These are phyloP conservation scores for Elsinoe arachidis DNA, from an alignment of 2,329 filamentous ascomycete species.

Conservation along the genomic window DNA sequence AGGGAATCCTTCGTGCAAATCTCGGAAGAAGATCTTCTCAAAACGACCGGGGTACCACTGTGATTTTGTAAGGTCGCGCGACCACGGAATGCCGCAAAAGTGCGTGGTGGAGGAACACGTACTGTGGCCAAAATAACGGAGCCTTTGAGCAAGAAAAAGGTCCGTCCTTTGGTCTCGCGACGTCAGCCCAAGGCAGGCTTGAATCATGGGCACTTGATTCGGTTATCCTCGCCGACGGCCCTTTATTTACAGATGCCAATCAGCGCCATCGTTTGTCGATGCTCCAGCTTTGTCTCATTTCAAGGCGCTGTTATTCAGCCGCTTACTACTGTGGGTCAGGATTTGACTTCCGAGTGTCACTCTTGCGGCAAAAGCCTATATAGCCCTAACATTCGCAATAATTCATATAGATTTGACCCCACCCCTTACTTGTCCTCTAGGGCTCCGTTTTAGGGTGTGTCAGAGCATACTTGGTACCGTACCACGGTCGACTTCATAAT, in stretches of 20 bases:
- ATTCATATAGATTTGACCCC: too few species aligned
- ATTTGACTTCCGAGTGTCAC: too few species aligned
- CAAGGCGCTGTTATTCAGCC: too few species aligned
- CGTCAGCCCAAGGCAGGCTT: constrained; percentile 3
- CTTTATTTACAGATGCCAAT: background rate
- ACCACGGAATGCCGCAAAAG: background rate
- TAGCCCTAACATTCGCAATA: too few species aligned
- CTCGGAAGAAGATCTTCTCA: background rate
- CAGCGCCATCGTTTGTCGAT: background rate
- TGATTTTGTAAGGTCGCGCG: background rate
- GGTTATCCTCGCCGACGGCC: background rate
- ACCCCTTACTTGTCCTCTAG: too few species aligned
- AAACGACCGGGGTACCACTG: background rate
- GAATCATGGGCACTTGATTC: background rate
- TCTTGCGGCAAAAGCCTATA: too few species aligned
- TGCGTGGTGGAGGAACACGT: background rate
- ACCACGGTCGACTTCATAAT: too few species aligned
- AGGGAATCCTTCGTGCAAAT: background rate
- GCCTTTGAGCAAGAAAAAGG: background rate
- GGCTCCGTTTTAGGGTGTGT: too few species aligned
- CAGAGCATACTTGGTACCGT: too few species aligned
- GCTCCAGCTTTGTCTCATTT: too few species aligned
- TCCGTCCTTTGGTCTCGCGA: background rate
- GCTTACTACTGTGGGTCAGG: too few species aligned
- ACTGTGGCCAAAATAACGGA: background rate